phyloP scores from a whole-genome alignment of 306 rosid species.

The Cucurbita maxima region DNA sequence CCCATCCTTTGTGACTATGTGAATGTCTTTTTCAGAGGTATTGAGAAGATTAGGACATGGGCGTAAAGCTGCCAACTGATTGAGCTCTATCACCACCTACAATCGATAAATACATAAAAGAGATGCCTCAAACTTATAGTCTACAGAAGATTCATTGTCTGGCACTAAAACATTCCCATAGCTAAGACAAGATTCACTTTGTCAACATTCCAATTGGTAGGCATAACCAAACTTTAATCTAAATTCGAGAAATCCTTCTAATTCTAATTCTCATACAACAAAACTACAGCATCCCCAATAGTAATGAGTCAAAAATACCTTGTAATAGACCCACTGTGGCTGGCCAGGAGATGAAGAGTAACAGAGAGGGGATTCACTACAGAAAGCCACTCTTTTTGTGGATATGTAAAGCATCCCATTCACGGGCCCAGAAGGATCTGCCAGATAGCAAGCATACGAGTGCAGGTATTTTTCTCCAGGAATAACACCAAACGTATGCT shows the following conservation, averaged over 20 bases:
- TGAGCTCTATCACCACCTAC: constrained; percentile 42
- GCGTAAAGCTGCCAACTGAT: constrained; percentile 27
- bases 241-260: background rate
- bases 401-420: constrained; percentile 56
- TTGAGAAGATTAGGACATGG: constrained; percentile 39
- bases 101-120: background rate
- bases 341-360: constrained; percentile 24
- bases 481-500: constrained; percentile 29
- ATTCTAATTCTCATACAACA: background rate
- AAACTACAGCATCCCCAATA: background rate
- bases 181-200: background rate
- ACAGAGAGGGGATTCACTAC: constrained; percentile 55
- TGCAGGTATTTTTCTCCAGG: constrained; percentile 47
- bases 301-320: constrained; percentile 22
- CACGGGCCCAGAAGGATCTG: constrained; percentile 43
- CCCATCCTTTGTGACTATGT: constrained; percentile 38
- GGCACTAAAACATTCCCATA: too few relatives aligned
- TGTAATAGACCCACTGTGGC: constrained; percentile 30
- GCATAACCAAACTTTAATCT: background rate
- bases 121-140: background rate
- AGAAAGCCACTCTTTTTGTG: constrained; percentile 55
- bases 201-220: background rate
- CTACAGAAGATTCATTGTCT: too few relatives aligned
- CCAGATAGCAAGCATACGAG: constrained; percentile 52
- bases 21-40: constrained; percentile 37